A percentile compares a stretch with the other conserved stretches of the same genome.
Conservation (phyloP, 2,329 filamentous ascomycete species). For the Macrophomina pseudophaseolina region DNA sequence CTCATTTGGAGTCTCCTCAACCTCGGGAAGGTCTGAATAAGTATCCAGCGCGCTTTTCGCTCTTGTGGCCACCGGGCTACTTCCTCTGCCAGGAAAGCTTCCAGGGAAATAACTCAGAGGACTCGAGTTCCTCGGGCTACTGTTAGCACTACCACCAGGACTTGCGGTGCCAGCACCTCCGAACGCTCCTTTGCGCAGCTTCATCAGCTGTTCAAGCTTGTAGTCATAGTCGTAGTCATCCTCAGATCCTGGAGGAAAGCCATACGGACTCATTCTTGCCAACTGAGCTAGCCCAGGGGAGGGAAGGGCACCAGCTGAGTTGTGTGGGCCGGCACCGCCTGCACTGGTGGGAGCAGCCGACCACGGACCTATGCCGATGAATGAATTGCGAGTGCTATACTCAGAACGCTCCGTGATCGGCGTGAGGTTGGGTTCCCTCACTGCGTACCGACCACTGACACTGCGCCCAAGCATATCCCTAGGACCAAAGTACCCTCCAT, state of each 20-base stretch:
- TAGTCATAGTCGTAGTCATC: conserved; percentile 71
- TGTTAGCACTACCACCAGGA: conserved; percentile 57
- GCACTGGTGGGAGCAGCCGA: conserved; percentile 45
- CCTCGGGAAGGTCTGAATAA: conserved; percentile 12
- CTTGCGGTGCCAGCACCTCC: conserved; percentile 61
- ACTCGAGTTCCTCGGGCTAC: conserved; percentile 44
- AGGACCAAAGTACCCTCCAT: conserved; percentile 88
- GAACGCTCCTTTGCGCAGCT: conserved; percentile 76
- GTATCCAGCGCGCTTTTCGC: conserved; percentile 18
- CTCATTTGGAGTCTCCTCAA: conserved; percentile 20
- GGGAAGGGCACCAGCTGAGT: conserved; percentile 56
- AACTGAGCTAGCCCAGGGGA: conserved; percentile 80
- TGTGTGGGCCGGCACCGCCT: neutral
- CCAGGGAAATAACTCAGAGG: conserved; percentile 23
- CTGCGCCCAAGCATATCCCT: conserved; percentile 67
- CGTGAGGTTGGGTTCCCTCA: conserved; percentile 88
- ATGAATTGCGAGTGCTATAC: conserved; percentile 91
- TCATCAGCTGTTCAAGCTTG: conserved; percentile 73
- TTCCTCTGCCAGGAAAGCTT: conserved; percentile 9
- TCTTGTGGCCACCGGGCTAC: conserved; percentile 20
- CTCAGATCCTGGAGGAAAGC: conserved; percentile 51
- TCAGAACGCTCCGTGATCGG: conserved; percentile 96
- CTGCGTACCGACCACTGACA: conserved; percentile 66
- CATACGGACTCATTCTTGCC: conserved; percentile 61
- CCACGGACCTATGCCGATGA: conserved; percentile 70